Base-by-base conservation (phyloP, 2,329 filamentous ascomycete species). In the Talaromyces sp. region DNA sequence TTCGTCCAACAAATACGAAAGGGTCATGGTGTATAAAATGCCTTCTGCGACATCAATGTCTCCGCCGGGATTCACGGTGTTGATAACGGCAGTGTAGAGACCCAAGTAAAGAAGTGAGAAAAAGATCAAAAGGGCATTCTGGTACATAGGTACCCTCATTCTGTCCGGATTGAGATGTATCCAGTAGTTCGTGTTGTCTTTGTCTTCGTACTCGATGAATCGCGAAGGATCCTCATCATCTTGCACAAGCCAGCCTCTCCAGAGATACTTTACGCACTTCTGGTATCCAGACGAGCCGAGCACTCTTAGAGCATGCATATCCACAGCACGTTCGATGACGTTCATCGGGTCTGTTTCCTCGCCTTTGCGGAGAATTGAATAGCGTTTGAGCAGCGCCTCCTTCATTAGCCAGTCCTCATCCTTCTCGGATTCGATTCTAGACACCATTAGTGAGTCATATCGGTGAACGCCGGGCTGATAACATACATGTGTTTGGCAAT, bases 161-260 rank as follows among this genome's bases (percentile, higher is more conserved):
- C 95, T 89, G 72, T 98, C 93, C 0, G 95, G 95, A 69, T 98
- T 90, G 68, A 98, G 86, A 72, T 99, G 95, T 1, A 84, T 79
- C 78, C 88, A 85, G 75, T 95, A 96, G 51, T 81, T 83, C 1
- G 86, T 87, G 71, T 93, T 90, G 62, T 88, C 90, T 72, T 91
- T 91, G 62, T 91, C 82, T 67, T 88, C 86, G 80, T 96, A 99
- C 70, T 93, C 88, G 58, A 97, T 84, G 71, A 99, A 99, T 57
- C 86, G 87, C n/a, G 88, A 86, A 0, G 93, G 89, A 67, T 98
- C 93, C 55, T 93, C 83, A 68, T 97, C 92, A 66, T 97, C 91
- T 73, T 99, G 95, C n/a, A 96, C 87, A 9, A 98, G 81, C 95
- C 95, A 99, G 24, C 95, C 95, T 63, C 87, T 86, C 95, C 95